Evolutionary conservation across 75 land plant genomes (phyloP).

Genomic region (Chamaecyparis obtusa): DNA sequence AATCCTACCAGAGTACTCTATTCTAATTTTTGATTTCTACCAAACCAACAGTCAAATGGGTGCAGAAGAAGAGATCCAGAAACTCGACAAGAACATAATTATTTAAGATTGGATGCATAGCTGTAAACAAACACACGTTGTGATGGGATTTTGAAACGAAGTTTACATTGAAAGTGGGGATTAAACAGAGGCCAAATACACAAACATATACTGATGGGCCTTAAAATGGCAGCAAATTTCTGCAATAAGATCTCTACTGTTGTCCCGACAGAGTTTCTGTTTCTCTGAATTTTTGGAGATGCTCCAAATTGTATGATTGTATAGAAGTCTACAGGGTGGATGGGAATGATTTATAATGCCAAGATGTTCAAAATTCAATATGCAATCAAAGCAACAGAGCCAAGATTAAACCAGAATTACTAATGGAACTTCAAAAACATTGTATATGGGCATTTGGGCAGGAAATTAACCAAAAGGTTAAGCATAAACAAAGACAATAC

Average conservation of each 20-base stretch:
- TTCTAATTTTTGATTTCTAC: background rate
- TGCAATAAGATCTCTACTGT: background rate
- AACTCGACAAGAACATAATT: background rate
- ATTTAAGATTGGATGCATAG: background rate
- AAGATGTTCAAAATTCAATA: too few relatives aligned
- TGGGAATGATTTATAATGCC: too few relatives aligned
- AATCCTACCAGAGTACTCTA: background rate
- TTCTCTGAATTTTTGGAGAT: too few relatives aligned
- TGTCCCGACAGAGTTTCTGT: too few relatives aligned
- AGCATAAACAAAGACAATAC: constrained; percentile 18
- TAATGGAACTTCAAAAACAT: too few relatives aligned
- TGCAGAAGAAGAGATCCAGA: background rate
- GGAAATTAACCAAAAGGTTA: too few relatives aligned
- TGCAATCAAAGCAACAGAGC: too few relatives aligned
- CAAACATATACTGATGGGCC: background rate
- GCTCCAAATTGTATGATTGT: background rate
- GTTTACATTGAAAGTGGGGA: constrained; percentile 12
- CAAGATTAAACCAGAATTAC: too few relatives aligned
- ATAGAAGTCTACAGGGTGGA: background rate
- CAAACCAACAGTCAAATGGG: background rate
- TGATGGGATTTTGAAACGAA: background rate
- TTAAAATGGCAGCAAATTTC: background rate
- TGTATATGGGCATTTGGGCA: background rate
- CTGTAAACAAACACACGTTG: too few relatives aligned
- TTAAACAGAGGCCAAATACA: constrained; percentile 23